phyloP scores from a whole-genome alignment of 2,329 filamentous ascomycete genomes.

The Dothideomycetes sp. region DNA sequence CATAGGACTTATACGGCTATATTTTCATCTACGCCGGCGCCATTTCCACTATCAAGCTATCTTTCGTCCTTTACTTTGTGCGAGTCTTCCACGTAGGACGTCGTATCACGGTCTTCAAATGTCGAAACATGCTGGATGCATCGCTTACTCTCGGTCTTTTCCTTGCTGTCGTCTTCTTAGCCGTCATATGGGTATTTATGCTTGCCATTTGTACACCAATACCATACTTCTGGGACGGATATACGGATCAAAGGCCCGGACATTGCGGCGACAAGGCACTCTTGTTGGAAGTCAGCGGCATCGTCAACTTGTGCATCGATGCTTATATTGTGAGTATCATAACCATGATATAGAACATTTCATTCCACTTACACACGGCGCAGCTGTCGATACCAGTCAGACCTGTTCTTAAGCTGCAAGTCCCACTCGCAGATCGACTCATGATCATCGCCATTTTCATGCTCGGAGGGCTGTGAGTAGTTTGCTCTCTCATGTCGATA shows the following conservation, averaged over 20 bases:
- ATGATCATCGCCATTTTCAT: slow-evolving; percentile 3
- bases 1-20: neutral
- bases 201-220: neutral
- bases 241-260: neutral
- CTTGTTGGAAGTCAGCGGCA: neutral
- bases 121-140: neutral
- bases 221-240: slow-evolving; percentile 1
- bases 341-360: neutral
- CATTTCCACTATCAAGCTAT: neutral
- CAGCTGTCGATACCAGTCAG: neutral
- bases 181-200: neutral
- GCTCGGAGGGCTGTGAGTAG: neutral
- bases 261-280: neutral
- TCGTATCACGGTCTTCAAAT: neutral
- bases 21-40: neutral
- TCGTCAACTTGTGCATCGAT: slow-evolving; percentile 3
- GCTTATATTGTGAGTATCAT: neutral
- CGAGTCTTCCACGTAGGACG: neutral
- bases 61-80: neutral
- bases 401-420: neutral
- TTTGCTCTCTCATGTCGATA: neutral
- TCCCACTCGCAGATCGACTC: neutral
- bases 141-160: neutral
- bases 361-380: too few species aligned
- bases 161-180: neutral